Evolutionary conservation across 192 early-diverging fungal genomes (phyloP).

Genomic region (Podila epigama): DNA sequence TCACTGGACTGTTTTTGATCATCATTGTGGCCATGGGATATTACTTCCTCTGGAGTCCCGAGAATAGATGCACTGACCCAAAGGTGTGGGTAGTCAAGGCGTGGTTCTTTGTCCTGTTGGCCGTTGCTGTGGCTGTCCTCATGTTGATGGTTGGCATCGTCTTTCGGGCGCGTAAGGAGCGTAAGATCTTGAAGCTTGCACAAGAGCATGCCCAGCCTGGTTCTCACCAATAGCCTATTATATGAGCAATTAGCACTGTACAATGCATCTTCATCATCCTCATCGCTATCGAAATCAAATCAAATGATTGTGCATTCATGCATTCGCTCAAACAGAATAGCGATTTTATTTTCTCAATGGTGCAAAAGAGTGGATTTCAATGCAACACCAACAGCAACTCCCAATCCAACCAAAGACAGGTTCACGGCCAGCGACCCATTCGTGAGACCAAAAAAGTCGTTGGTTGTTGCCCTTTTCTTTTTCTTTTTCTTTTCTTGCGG

Average conservation of each 20-base stretch:
- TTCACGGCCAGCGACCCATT: not conserved
- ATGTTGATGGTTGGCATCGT: conserved; percentile 5
- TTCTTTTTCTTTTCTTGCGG: not conserved
- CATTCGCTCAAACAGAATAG: not conserved
- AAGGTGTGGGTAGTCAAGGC: conserved; percentile 15
- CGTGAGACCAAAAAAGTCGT: too few species aligned
- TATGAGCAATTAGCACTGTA: not conserved
- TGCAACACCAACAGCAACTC: conserved; percentile 3
- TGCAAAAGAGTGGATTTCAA: not conserved
- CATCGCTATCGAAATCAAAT: too few species aligned
- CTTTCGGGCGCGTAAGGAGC: conserved; percentile 12
- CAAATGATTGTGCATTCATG: not conserved
- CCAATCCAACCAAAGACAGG: not conserved
- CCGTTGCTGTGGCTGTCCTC: not conserved
- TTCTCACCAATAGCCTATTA: not conserved
- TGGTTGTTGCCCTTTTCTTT: not conserved
- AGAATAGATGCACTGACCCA: conserved; percentile 11
- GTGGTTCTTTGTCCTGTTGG: conserved; percentile 22
- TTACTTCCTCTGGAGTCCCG: conserved; percentile 13
- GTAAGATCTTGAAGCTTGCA: not conserved
- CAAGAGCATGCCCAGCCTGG: too few species aligned
- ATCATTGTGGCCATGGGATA: conserved; percentile 11
- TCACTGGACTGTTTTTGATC: not conserved
- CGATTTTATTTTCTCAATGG: not conserved
- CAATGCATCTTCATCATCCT: not conserved